Evolutionary conservation across 129 eudicot genomes (phyloP).

Genomic region (Chrysanthemum seticuspe): DNA sequence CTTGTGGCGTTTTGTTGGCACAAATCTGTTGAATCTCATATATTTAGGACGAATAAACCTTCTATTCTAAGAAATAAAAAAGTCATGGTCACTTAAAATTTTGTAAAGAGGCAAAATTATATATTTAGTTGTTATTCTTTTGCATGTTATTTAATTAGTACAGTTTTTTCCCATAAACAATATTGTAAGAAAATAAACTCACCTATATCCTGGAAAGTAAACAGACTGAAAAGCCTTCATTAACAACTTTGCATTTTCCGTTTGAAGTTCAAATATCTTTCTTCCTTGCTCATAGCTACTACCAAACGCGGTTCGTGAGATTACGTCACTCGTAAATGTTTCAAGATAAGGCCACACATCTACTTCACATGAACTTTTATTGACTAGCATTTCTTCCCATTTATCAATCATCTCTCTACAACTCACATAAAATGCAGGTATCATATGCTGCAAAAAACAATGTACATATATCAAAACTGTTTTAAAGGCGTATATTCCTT

Average conservation of each 20-base stretch:
- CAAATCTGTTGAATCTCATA: neutral
- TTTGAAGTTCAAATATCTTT: constrained; percentile 16
- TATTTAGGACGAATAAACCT: no score
- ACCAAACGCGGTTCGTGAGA: constrained; percentile 24
- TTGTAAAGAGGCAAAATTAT: no score
- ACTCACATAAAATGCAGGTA: constrained; percentile 47
- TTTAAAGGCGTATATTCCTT: no score
- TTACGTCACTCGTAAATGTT: constrained; percentile 9
- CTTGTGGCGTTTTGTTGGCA: constrained; percentile 16
- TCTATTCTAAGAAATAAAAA: no score
- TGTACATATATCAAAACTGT: no score
- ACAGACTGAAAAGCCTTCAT: neutral
- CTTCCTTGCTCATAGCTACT: constrained; percentile 21
- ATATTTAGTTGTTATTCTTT: no score
- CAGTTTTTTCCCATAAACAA: no score
- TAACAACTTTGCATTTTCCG: neutral
- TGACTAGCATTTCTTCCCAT: neutral
- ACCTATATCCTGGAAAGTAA: constrained; percentile 28
- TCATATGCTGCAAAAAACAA: constrained; percentile 34
- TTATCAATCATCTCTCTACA: constrained; percentile 27
- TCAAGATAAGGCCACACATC: constrained; percentile 14
- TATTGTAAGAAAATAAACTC: no score
- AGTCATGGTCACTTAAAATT: no score
- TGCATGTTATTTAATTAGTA: no score
- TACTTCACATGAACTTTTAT: constrained; percentile 3